Base-by-base conservation (phyloP, 148 eudicot genomes). In the Polygonum aviculare region DNA sequence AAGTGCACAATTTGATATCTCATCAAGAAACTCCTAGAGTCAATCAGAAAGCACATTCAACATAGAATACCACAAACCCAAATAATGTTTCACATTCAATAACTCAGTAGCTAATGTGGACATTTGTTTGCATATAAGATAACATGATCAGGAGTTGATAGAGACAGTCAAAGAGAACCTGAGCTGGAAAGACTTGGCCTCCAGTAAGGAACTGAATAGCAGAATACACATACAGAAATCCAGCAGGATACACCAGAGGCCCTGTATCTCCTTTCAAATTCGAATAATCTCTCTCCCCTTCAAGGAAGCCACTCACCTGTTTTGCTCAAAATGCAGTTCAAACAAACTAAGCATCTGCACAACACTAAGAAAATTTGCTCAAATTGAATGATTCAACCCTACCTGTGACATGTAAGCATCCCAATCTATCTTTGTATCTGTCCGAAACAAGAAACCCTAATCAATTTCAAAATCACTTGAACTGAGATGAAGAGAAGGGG, bases 321-420 rank as follows among this genome's bases (percentile, higher is more conserved):
- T 21, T 80, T 41, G 21, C 18, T 69, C 79, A 81, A 22, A 36
- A 36, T 33, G n/a, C 26, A 50, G 54, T 4, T 74, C 49, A 49
- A 35, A 76, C 52, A 14, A 67, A 19, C 72, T 67, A 36, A 54
- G 19, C 7, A 69, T 18, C 55, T 41, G 33, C 57, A 60, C 4
- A 78, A 70, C 2, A 69, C 8, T 14, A 44, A 47, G 65, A 47
- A 63, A 39, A 40, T 40, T 52, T 19, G 67, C 47, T 31, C 57
- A 63, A 65, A 0, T 69, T 44, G 31, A 51, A 77, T 7, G 16
- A 31, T 74, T 52, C 16, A 36, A 73, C n/a, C 22, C 75, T 57
- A 90, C 98, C 91, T 93, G 98, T 73, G 93, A 87, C 98, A 93
- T 93, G 76, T 93, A 93, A 69, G 98, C 98, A 78, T 93, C 94